These are phyloP conservation scores for Symbiodinium natans DNA, from an alignment of 73 alveolate genomes.

Conservation along the genomic window DNA sequence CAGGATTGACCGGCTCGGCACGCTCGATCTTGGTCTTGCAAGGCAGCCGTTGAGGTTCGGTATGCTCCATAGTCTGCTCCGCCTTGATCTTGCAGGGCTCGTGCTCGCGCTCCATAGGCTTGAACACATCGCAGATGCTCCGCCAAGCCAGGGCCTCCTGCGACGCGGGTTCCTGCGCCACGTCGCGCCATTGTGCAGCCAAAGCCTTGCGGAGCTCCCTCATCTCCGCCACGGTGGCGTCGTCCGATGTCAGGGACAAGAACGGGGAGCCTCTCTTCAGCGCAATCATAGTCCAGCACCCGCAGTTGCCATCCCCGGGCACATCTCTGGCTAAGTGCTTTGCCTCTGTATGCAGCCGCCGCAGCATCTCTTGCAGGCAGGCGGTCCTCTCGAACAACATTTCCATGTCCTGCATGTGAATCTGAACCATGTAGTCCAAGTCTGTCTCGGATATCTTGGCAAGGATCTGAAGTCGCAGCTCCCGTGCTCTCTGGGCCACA, in stretches of 20 bases:
- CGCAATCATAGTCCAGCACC: neutral
- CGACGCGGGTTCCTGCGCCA: neutral
- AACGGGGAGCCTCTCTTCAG: neutral
- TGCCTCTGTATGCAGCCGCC: neutral
- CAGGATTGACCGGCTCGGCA: too few species aligned
- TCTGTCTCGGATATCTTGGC: neutral
- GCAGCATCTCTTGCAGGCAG: neutral
- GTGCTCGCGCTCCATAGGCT: too few species aligned
- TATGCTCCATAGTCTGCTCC: too few species aligned
- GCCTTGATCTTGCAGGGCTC: too few species aligned
- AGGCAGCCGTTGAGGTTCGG: too few species aligned
- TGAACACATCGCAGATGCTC: too few species aligned
- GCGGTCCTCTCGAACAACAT: neutral
- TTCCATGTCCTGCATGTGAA: neutral
- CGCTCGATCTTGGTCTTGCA: too few species aligned
- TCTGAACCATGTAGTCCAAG: neutral
- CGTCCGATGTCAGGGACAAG: neutral
- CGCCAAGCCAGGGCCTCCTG: neutral
- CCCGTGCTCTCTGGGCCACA: neutral
- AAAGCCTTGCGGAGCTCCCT: neutral
- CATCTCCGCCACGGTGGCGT: neutral
- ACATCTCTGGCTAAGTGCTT: neutral
- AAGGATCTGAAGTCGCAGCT: neutral
- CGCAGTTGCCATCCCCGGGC: constrained; percentile 30
- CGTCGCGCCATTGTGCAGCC: neutral